Base-by-base conservation (phyloP, 257 asterid species). In the Mitragyna speciosa region DNA sequence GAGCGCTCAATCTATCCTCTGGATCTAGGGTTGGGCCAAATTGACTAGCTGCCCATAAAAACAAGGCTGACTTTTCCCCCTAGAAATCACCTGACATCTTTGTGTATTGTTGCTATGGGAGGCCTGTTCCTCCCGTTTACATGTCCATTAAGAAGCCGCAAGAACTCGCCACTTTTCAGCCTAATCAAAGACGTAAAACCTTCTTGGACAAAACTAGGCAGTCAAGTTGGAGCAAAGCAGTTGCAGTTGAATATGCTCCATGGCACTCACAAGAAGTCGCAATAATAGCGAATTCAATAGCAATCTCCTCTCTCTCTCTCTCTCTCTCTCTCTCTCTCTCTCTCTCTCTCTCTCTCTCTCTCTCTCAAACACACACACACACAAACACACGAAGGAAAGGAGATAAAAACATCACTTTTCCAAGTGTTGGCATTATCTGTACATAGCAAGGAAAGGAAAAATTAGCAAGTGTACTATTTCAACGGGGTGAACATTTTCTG, bases 31-130 rank as follows among this genome's bases (percentile, higher is more conserved):
- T 94, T 31, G 97, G 92, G 82, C 92, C 98, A 15, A 92, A 89
- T 77, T 94, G 97, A 85, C 97, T 91, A 39, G 97, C 97, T 49
- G 98, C 98, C 98, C 99, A 96, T 85, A 96, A 91, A 82, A 96
- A 88, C 36, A 98, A 94, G 75, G 97, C 99, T 5, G 97, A 84
- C 87, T 94, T 91, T 75, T 94, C 98, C 17, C 2, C 97, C 98
- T 1, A 94, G 91, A 81, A 86, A 92, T 80, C 85, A 92, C 88
- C 92, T 88, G n/a, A n/a, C n/a, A n/a, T n/a, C n/a, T n/a, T n/a
- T n/a, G n/a, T n/a, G n/a, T n/a, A n/a, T n/a, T n/a, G n/a, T n/a
- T n/a, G n/a, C n/a, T n/a, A n/a, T n/a, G n/a, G n/a, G n/a, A n/a
- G n/a, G n/a, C n/a, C n/a, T n/a, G n/a, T n/a, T n/a, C n/a, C n/a